A percentile compares a stretch with the other conserved stretches of the same genome.
These are phyloP conservation scores for Vitis cinerea DNA, from an alignment of 164 flowering plant genomes.

Conservation along the genomic window DNA sequence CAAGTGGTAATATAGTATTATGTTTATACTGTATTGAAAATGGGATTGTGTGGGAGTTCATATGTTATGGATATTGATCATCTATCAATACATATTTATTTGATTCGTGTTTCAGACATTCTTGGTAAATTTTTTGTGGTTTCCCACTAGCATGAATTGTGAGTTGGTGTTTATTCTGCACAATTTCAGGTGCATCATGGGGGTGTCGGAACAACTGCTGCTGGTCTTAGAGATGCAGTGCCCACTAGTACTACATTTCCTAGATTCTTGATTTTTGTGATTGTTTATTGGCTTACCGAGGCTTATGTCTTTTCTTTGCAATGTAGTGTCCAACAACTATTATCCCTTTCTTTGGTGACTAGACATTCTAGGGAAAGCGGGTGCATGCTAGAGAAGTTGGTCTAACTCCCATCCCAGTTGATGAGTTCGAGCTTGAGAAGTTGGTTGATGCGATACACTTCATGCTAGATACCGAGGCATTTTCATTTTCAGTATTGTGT, in stretches of 20 bases:
- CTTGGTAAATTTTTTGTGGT: too few relatives aligned
- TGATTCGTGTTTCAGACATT: too few relatives aligned
- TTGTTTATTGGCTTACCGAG: not conserved
- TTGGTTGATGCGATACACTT: constrained; percentile 43
- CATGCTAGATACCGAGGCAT: constrained; percentile 53
- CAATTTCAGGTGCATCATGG: constrained; percentile 62
- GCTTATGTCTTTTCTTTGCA: not conserved
- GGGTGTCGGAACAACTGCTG: constrained; percentile 74
- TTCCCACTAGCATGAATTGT: not conserved
- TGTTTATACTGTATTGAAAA: too few relatives aligned
- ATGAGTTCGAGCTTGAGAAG: constrained; percentile 42
- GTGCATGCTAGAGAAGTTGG: constrained; percentile 53
- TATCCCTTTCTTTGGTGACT: constrained; percentile 57
- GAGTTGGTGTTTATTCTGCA: not conserved
- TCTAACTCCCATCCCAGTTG: constrained; percentile 48
- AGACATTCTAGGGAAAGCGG: constrained; percentile 52
- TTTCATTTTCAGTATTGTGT: not conserved
- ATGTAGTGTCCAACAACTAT: constrained; percentile 52
- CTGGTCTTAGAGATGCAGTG: constrained; percentile 72
- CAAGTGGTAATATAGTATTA: too few relatives aligned
- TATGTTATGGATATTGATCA: too few relatives aligned
- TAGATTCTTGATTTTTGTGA: not conserved
- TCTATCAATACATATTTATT: too few relatives aligned
- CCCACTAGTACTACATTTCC: not conserved
- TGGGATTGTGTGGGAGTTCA: too few relatives aligned